A percentile compares a stretch with the other conserved stretches of the same genome.
Conservation (phyloP, 176 grass and related monocot genomes). For the Carex cristatella region DNA sequence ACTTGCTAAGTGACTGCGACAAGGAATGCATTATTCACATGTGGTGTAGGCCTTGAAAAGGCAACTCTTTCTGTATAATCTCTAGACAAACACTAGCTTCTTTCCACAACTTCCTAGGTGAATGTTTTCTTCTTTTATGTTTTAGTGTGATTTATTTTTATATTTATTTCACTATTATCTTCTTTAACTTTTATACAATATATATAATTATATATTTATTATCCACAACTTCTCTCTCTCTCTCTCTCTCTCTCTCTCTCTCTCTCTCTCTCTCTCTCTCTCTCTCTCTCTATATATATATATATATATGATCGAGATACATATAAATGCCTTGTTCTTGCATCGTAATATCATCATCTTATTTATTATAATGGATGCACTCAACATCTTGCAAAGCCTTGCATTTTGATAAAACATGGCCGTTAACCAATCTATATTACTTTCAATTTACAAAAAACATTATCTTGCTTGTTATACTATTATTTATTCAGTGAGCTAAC, state of each 20-base stretch:
- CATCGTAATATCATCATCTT: too few species aligned
- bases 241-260: too few species aligned
- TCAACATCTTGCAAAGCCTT: neutral
- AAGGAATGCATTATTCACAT: conserved; percentile 16
- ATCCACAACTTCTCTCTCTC: too few species aligned
- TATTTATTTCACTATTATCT: neutral
- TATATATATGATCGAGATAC: neutral
- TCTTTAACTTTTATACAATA: neutral
- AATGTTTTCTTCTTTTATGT: neutral
- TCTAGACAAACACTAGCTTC: neutral
- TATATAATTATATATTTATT: too few species aligned
- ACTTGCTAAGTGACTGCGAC: neutral
- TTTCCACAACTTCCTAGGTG: neutral
- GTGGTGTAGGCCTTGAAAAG: neutral
- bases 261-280: too few species aligned
- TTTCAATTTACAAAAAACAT: neutral
- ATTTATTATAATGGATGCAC: neutral
- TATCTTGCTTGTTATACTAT: neutral
- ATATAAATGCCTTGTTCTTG: neutral
- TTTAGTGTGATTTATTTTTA: neutral
- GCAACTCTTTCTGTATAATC: neutral
- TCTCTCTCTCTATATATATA: too few species aligned
- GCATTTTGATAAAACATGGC: neutral
- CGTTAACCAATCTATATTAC: neutral
- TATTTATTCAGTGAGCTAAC: neutral